Conservation (phyloP, 495 filamentous ascomycete genomes). For the Beverwykella pulmonaria region DNA sequence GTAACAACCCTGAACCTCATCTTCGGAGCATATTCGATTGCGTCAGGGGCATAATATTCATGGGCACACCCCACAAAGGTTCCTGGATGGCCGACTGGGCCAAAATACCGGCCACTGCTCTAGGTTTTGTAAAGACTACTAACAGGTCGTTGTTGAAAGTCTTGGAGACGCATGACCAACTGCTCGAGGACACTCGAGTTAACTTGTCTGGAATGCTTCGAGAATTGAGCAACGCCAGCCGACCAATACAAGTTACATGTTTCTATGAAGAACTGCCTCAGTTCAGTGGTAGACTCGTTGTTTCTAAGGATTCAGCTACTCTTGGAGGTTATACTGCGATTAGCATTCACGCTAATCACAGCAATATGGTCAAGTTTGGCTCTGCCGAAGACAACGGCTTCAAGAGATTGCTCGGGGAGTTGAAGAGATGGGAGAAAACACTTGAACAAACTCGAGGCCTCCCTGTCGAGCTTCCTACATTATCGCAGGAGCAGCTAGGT, state of each 20-base stretch:
- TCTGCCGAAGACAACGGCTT: background rate
- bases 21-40: background rate
- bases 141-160: slow-evolving; percentile 14
- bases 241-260: background rate
- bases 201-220: background rate
- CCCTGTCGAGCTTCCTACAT: too few relatives aligned
- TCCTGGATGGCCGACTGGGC: slow-evolving; percentile 20
- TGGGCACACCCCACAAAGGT: slow-evolving; percentile 33
- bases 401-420: background rate
- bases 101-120: background rate
- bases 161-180: background rate
- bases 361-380: slow-evolving; percentile 6
- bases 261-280: background rate
- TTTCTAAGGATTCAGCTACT: background rate
- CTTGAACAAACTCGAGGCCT: too few relatives aligned
- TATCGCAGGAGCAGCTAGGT: too few relatives aligned
- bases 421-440: background rate
- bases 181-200: background rate
- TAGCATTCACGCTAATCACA: slow-evolving; percentile 2
- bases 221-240: background rate
- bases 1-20: slow-evolving; percentile 4
- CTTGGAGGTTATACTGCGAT: background rate
- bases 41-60: slow-evolving; percentile 23
- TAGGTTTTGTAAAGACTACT: slow-evolving; percentile 1
- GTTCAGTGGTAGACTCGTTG: background rate